These are phyloP conservation scores for Citrus reticulata DNA, from an alignment of 345 rosid species.

Conservation along the genomic window DNA sequence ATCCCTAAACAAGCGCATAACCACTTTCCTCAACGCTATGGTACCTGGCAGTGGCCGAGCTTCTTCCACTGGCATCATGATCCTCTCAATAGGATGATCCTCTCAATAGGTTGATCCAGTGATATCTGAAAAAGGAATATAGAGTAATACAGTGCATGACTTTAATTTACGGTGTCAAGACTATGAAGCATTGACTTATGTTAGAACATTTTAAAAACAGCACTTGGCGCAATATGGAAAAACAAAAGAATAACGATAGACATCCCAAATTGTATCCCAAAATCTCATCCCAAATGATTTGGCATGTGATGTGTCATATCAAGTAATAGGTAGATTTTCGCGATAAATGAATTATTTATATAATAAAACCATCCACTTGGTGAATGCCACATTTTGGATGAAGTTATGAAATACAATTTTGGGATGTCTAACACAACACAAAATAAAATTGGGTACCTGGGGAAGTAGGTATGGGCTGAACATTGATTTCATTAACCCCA, in stretches of 20 bases:
- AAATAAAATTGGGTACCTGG: slow-evolving; percentile 34
- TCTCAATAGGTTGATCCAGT: slow-evolving; percentile 54
- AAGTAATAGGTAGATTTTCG: no score
- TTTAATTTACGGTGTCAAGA: neutral
- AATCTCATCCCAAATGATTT: no score
- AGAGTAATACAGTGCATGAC: neutral
- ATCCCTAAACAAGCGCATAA: slow-evolving; percentile 57
- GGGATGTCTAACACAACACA: no score
- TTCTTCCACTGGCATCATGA: slow-evolving; percentile 58
- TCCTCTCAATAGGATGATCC: slow-evolving; percentile 58
- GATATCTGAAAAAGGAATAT: slow-evolving; percentile 36
- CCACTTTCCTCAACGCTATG: slow-evolving; percentile 45
- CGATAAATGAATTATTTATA: no score
- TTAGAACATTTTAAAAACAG: neutral
- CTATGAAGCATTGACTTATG: neutral
- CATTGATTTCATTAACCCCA: slow-evolving; percentile 52
- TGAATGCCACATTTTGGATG: no score
- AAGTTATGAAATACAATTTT: no score
- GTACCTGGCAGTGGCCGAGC: slow-evolving; percentile 53
- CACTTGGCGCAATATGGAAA: neutral
- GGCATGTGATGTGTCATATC: no score
- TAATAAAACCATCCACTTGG: no score
- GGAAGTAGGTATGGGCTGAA: slow-evolving; percentile 55
- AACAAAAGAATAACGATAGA: no score
- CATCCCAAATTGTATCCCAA: no score